These are phyloP conservation scores for Fusarium zealandicum DNA, from an alignment of 2,329 filamentous ascomycete genomes.

Conservation along the genomic window DNA sequence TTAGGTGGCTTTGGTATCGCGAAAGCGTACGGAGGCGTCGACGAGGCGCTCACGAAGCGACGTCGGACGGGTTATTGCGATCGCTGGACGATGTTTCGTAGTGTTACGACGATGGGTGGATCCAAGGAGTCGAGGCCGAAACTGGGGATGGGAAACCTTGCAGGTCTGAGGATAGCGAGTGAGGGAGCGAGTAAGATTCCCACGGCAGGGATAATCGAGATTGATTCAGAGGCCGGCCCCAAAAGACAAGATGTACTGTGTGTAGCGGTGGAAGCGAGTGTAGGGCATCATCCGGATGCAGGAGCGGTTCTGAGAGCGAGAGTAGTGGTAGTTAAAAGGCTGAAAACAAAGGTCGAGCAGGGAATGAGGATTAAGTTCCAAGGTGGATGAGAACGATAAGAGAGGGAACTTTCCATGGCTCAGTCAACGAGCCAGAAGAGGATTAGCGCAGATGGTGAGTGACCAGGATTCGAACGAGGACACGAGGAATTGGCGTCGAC, in stretches of 20 bases:
- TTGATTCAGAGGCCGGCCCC: conserved; percentile 9
- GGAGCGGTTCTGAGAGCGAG: conserved; percentile 13
- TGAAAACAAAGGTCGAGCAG: conserved; percentile 16
- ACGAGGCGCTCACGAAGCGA: not conserved
- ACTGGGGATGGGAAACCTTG: conserved; percentile 9
- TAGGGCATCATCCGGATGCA: conserved; percentile 33
- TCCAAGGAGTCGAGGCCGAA: conserved; percentile 15
- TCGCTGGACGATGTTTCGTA: conserved; percentile 16
- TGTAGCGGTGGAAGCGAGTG: conserved; percentile 30
- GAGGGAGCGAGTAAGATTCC: conserved; percentile 12
- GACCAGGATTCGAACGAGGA: conserved; percentile 27
- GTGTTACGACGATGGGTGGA: conserved; percentile 26
- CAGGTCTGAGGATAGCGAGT: conserved; percentile 6
- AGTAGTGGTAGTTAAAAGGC: conserved; percentile 10
- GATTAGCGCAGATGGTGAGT: conserved; percentile 18
- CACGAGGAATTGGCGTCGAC: conserved; percentile 33
- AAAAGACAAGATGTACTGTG: conserved; percentile 1
- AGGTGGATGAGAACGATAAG: conserved; percentile 4
- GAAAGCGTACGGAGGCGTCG: not conserved
- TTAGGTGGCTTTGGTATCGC: conserved; percentile 1
- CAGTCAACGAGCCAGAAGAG: conserved; percentile 22
- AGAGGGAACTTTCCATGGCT: not conserved
- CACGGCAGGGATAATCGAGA: not conserved
- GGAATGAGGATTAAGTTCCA: conserved; percentile 12
- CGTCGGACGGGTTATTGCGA: conserved; percentile 2